Conservation (phyloP, 2,329 filamentous ascomycete genomes). For the Botrytis tulipae region DNA sequence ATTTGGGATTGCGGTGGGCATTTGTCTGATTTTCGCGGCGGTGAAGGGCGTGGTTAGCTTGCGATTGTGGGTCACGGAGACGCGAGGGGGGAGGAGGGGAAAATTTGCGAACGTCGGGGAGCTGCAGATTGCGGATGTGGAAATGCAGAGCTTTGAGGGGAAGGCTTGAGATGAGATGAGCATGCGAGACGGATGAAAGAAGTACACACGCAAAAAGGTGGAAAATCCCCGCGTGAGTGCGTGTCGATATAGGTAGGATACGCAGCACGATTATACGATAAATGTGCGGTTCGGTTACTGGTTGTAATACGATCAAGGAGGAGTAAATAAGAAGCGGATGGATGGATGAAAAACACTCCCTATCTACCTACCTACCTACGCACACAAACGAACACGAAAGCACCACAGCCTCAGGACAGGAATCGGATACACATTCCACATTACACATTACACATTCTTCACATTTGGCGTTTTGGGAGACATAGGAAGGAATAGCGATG, state of each 20-base stretch:
- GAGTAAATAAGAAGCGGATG: too few relatives aligned
- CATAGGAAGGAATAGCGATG: not conserved
- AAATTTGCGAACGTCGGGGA: not conserved
- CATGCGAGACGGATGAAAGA: not conserved
- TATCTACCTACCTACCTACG: not conserved
- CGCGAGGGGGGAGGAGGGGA: conserved; percentile 38
- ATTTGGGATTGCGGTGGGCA: conserved; percentile 34
- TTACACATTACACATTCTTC: not conserved
- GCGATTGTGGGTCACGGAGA: conserved; percentile 42
- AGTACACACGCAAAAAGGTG: not conserved
- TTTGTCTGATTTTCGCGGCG: conserved; percentile 31
- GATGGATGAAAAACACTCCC: not conserved
- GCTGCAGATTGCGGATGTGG: not conserved
- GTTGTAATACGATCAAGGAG: not conserved
- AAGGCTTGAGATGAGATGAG: not conserved
- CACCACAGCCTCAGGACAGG: not conserved
- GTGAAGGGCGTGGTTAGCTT: conserved; percentile 23
- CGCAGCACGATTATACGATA: not conserved
- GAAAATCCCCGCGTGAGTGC: too few relatives aligned
- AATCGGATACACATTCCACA: too few relatives aligned
- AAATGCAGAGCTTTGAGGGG: conserved; percentile 9
- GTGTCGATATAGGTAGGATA: not conserved
- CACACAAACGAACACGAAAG: not conserved
- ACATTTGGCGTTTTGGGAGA: not conserved
- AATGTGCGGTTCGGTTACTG: not conserved